Conservation (phyloP, 306 rosid species). For the Macrotyloma uniflorum region DNA sequence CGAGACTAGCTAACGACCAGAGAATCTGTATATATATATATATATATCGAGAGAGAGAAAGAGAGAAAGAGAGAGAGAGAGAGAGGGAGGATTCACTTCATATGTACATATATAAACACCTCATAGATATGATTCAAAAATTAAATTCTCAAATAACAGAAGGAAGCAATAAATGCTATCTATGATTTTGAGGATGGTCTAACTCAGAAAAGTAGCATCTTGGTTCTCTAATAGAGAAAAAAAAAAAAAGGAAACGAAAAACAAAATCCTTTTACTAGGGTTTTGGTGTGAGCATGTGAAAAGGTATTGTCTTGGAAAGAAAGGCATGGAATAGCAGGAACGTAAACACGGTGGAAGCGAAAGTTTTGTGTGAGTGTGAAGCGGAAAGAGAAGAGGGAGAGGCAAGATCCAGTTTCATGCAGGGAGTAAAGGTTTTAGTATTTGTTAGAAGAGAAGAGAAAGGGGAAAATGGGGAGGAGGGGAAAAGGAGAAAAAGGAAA, state of each 20-base stretch:
- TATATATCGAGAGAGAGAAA: too few relatives aligned
- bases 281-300: conserved; percentile 5
- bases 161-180: not conserved
- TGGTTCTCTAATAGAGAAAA: conserved; percentile 1
- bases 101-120: not conserved
- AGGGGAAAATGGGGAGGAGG: not conserved
- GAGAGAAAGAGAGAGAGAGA: too few relatives aligned
- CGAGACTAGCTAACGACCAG: not conserved
- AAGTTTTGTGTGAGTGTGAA: not conserved
- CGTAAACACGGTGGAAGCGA: not conserved
- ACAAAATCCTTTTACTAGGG: conserved; percentile 25
- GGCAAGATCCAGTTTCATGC: conserved; percentile 38
- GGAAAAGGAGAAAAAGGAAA: not conserved
- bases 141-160: not conserved
- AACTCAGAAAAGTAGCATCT: conserved; percentile 1
- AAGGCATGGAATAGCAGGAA: not conserved
- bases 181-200: not conserved
- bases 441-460: not conserved
- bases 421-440: not conserved
- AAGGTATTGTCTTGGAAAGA: not conserved
- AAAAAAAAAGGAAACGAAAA: conserved; percentile 11
- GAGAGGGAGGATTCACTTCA: too few relatives aligned
- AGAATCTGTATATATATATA: too few relatives aligned
- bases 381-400: conserved; percentile 2
- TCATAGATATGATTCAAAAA: not conserved